Conservation (phyloP, 129 eudicot species). For the Calendula officinalis region DNA sequence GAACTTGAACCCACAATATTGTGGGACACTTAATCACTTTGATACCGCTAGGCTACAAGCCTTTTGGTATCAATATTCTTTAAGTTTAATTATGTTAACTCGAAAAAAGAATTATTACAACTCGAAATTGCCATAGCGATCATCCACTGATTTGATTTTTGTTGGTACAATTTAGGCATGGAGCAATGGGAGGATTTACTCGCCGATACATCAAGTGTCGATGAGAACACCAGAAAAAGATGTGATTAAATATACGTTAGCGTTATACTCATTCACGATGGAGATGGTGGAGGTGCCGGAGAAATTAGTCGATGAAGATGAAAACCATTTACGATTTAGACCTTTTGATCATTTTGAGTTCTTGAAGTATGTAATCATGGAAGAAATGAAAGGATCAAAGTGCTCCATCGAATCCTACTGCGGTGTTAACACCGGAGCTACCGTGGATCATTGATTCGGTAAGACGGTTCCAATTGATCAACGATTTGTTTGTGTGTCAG, state of each 20-base stretch:
- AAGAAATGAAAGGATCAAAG: constrained; percentile 29
- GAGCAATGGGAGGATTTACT: constrained; percentile 37
- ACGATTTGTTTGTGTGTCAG: background rate
- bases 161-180: constrained; percentile 23
- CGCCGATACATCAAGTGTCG: constrained; percentile 31
- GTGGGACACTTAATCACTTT: too few species aligned
- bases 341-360: constrained; percentile 33
- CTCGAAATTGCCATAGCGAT: too few species aligned
- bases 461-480: background rate
- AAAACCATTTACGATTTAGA: constrained; percentile 16
- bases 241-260: constrained; percentile 12
- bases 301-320: constrained; percentile 15
- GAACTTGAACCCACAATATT: too few species aligned
- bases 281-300: constrained; percentile 17
- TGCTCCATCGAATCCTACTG: constrained; percentile 35
- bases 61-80: too few species aligned
- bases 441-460: background rate
- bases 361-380: constrained; percentile 23
- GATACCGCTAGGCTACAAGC: too few species aligned
- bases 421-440: background rate
- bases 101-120: too few species aligned
- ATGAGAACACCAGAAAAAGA: constrained; percentile 12
- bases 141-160: too few species aligned
- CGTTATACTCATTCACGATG: constrained; percentile 23
- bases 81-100: too few species aligned